These are phyloP conservation scores for Daedaleopsis sinensis DNA, from an alignment of 768 basidiomycete species.

Conservation along the genomic window DNA sequence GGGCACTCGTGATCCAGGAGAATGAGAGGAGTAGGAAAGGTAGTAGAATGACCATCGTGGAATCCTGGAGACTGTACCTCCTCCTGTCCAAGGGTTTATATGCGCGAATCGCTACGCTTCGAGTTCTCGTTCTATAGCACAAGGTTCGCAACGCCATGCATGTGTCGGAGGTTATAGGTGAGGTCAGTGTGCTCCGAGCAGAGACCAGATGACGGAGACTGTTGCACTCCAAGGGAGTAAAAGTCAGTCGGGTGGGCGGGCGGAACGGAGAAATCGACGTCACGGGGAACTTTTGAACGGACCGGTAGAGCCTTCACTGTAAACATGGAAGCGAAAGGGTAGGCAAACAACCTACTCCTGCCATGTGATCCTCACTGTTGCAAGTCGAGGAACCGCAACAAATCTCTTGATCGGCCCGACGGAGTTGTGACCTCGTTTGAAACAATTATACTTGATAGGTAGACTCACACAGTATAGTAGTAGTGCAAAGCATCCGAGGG, in stretches of 20 bases:
- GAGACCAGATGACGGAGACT: conserved; percentile 4
- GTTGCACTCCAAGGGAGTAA: neutral
- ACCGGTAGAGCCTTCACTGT: neutral
- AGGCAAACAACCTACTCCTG: neutral
- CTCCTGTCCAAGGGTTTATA: neutral
- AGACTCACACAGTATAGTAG: no score
- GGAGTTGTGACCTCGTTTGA: neutral
- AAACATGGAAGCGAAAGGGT: neutral
- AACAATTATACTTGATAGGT: no score
- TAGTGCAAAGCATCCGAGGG: neutral
- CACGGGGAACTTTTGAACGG: neutral
- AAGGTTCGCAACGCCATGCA: neutral
- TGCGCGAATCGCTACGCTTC: no score
- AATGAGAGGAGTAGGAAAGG: conserved; percentile 18
- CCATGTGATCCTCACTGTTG: neutral
- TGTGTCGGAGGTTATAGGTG: neutral
- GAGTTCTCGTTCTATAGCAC: neutral
- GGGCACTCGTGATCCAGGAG: conserved; percentile 15
- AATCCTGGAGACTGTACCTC: neutral
- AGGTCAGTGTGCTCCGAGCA: neutral
- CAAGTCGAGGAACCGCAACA: neutral
- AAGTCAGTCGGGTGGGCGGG: neutral
- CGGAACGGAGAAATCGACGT: neutral
- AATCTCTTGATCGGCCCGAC: neutral
- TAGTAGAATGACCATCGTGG: conserved; percentile 10